Evolutionary conservation across 139 green algal species (phyloP), one percentile per base, ranked within the genome.

Genomic region (Dunaliella primolecta): DNA sequence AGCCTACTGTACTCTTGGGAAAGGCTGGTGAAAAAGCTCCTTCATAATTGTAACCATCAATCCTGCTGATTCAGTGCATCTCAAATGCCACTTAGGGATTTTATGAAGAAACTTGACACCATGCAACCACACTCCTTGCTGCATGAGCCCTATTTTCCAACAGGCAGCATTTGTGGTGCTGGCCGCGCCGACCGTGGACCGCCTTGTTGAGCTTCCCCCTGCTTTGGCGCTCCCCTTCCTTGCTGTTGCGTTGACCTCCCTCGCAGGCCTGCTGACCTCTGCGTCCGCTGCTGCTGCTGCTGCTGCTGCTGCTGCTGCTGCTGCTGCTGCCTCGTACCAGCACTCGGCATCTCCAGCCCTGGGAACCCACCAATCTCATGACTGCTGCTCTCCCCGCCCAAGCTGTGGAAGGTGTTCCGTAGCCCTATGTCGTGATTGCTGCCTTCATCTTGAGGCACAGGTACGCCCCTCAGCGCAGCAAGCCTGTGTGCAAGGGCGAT

Each of bases 401-500:
- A 76, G 30, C 80, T 80, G 21, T 55, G 27, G 29, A 85, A 88
- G 1, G 35, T 74, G 56, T 37, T 7, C 3, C 77, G 37, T 72
- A 88, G 80, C 20, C 85, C 85, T 29, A 85, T n/a, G 0, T 33
- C 30, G 38, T 79, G 80, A 29, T 80, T 34, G 1, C 27, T 75
- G 29, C 84, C 72, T 79, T 81, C 36, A 36, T 71, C 37, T 20
- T 64, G 46, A 64, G 46, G 46, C 0, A 38, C 71, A 2, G 70
- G 64, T 2, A 70, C 32, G 3, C 83, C 83, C 29, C 75, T 31
- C 7, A 86, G 37, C 31, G 79, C 87, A 31, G 83, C 89, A 2
- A 95, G 91, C 30, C 82, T 74, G 36, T 93, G 46, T 25, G 92
- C 93, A 33, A 97, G 76, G 0, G 83, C 88, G 29, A 87, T 84